Evolutionary conservation across 805 yeast species (phyloP), one percentile per base, ranked within the genome.

Genomic region (Hanseniaspora meyeri): DNA sequence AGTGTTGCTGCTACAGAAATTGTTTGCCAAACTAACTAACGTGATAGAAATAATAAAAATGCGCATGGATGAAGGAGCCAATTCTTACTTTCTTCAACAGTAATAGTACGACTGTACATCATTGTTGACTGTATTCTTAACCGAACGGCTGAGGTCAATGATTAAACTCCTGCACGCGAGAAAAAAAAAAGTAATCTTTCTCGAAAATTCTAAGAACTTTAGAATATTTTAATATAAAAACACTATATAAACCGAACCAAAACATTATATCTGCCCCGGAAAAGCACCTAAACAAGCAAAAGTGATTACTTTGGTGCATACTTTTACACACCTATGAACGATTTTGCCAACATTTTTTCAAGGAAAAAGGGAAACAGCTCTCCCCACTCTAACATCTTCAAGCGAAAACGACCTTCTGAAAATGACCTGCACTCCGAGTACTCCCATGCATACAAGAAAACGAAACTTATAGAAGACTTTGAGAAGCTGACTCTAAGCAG

Each of bases 371-470:
- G 11, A 40, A 47, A 31, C 3, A 34, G 10, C 27, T 8, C 38
- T 12, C 38, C 38, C 38, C 37, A n/a, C 14, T 48, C 14, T 43
- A 20, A 19, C 14, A 19, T 34, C n/a, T 49, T 51, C 27, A 40
- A 51, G 34, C 36, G 46, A 36, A 51, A 51, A 32, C 24, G 55
- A 29, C 34, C 20, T 24, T 10, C 27, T 5, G 56, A 52, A 37
- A 27, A 24, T 29, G 49, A 57, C 9, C 32, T 29, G 14, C 31
- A 54, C 49, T 34, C 55, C 2, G 58, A 62, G 11, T 66, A 66
- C 11, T 60, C 63, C 1, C 57, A 62, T 36, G 69, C 69, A 46
- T 66, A 69, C 61, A 72, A 72, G 58, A 64, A 65, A 45, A 66
- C 62, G 45, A 60, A 63, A 38, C 59, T 72, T 8, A 58, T 69